A percentile compares a stretch with the other conserved stretches of the same genome.
These are phyloP conservation scores for Phytophthora sojae DNA, from an alignment of 352 stramenopile species.

Conservation along the genomic window DNA sequence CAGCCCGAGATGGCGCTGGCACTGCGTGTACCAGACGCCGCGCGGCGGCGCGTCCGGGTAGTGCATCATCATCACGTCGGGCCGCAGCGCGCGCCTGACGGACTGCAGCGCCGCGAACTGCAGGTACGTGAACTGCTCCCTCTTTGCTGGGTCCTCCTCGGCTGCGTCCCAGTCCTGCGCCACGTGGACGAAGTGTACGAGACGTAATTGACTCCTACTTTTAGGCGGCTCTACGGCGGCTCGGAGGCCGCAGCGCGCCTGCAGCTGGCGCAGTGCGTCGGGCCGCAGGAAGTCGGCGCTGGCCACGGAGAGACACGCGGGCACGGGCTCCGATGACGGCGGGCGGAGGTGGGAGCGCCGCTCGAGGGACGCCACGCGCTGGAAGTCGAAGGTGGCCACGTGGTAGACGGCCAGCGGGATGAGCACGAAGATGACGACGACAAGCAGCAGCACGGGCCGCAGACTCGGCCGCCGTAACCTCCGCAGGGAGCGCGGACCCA, in stretches of 20 bases:
- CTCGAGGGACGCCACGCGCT: conserved; percentile 8
- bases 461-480: neutral
- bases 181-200: conserved; percentile 52
- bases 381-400: conserved; percentile 40
- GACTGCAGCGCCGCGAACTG: conserved; percentile 52
- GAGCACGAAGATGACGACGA: conserved; percentile 40
- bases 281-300: conserved; percentile 7
- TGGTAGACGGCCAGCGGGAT: conserved; percentile 44
- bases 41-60: conserved; percentile 41
- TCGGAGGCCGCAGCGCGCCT: conserved; percentile 6
- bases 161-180: conserved; percentile 20
- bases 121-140: conserved; percentile 48
- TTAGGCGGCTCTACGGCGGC: neutral
- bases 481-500: too few relatives aligned
- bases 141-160: conserved; percentile 6
- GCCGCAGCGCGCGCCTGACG: conserved; percentile 24
- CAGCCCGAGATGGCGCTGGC: conserved; percentile 50
- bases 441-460: conserved; percentile 28
- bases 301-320: conserved; percentile 33
- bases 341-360: neutral
- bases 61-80: conserved; percentile 50
- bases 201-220: conserved; percentile 5
- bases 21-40: conserved; percentile 57
- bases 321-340: neutral
- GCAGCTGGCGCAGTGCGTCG: conserved; percentile 15